These are phyloP conservation scores for Bipolaris bicolor DNA, from an alignment of 2,329 filamentous ascomycete species.

Conservation along the genomic window DNA sequence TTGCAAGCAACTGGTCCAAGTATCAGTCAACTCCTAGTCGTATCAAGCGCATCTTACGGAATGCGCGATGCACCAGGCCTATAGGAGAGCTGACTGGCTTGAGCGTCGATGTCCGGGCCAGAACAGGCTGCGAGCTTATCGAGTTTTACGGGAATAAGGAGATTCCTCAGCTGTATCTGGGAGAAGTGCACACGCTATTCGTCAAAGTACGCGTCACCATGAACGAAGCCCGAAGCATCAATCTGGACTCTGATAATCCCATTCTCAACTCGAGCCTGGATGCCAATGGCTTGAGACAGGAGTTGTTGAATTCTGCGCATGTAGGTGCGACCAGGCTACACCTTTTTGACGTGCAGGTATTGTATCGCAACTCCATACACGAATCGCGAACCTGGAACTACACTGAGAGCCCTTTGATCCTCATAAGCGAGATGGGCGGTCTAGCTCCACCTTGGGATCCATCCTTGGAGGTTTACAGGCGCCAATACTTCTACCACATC, in stretches of 20 bases:
- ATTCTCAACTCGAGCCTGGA: slow-evolving; percentile 31
- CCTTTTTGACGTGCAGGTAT: slow-evolving; percentile 34
- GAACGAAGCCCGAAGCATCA: slow-evolving; percentile 21
- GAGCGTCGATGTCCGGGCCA: slow-evolving; percentile 29
- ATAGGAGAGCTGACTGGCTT: slow-evolving; percentile 30
- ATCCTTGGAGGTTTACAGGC: slow-evolving; percentile 31
- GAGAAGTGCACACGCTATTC: slow-evolving; percentile 37
- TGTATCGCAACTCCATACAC: slow-evolving; percentile 31
- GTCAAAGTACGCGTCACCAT: slow-evolving; percentile 27
- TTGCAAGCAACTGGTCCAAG: slow-evolving; percentile 33
- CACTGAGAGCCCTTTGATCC: slow-evolving; percentile 30
- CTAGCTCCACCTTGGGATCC: slow-evolving; percentile 25
- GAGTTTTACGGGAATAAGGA: slow-evolving; percentile 23
- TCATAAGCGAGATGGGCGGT: slow-evolving; percentile 30
- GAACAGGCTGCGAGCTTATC: slow-evolving; percentile 35
- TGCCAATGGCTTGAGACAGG: slow-evolving; percentile 27
- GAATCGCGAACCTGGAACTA: slow-evolving; percentile 31
- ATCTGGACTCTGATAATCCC: slow-evolving; percentile 27
- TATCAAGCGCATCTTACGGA: slow-evolving; percentile 34
- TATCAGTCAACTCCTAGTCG: slow-evolving; percentile 30
- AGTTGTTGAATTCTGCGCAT: slow-evolving; percentile 25
- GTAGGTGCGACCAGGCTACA: slow-evolving; percentile 31
- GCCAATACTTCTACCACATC: slow-evolving; percentile 28
- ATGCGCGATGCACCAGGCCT: slow-evolving; percentile 33
- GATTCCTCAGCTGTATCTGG: slow-evolving; percentile 30